A percentile compares a stretch with the other conserved stretches of the same genome.
These are phyloP conservation scores for Schizochytrium sp. DNA, from an alignment of 108 stramenopile genomes.

Conservation along the genomic window DNA sequence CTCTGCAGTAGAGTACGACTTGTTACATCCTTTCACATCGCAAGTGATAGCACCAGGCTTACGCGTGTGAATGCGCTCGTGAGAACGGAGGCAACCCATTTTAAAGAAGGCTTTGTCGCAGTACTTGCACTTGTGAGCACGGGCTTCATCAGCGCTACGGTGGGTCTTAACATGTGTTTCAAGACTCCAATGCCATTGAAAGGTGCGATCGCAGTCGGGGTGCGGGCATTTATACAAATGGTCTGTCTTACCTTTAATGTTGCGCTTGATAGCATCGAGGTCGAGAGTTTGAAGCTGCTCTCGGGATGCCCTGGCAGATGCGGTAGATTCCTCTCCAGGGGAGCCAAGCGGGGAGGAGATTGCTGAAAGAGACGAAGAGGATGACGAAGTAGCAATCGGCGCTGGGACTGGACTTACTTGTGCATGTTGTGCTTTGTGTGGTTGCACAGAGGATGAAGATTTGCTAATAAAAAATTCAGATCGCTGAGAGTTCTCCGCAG, in stretches of 20 bases:
- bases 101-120: conserved; percentile 14
- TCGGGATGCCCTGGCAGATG: too few relatives aligned
- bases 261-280: conserved; percentile 50
- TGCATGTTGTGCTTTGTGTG: too few relatives aligned
- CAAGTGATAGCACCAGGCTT: background rate
- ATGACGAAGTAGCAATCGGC: too few relatives aligned
- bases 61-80: conserved; percentile 37
- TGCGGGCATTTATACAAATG: conserved; percentile 51
- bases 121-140: background rate
- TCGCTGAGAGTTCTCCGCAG: too few relatives aligned
- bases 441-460: too few relatives aligned
- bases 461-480: too few relatives aligned
- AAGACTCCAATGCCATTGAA: conserved; percentile 22
- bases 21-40: background rate
- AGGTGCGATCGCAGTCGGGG: conserved; percentile 4
- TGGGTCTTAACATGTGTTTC: background rate
- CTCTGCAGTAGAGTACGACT: conserved; percentile 54
- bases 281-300: conserved; percentile 40
- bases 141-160: background rate
- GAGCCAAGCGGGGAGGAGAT: too few relatives aligned
- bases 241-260: conserved; percentile 27
- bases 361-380: too few relatives aligned
- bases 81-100: conserved; percentile 23
- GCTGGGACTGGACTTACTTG: too few relatives aligned
- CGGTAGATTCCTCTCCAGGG: too few relatives aligned